A percentile compares a stretch with the other conserved stretches of the same genome.
Conservation (phyloP, 2,329 filamentous ascomycete genomes). For the Diaporthe australafricana region DNA sequence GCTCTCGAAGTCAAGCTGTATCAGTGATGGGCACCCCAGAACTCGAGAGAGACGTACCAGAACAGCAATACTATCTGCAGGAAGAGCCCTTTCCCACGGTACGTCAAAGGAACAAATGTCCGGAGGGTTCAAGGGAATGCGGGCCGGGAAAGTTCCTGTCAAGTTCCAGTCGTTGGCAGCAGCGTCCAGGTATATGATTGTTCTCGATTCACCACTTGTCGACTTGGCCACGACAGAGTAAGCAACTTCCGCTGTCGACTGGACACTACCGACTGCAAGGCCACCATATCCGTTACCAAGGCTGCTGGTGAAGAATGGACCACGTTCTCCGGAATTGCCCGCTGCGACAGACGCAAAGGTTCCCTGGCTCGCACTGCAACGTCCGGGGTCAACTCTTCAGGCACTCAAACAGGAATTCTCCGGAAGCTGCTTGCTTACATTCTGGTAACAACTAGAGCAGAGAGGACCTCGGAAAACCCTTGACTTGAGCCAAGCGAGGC, state of each 20-base stretch:
- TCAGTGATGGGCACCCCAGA: no score
- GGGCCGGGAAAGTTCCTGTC: background rate
- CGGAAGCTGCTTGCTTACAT: background rate
- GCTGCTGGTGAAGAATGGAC: slow-evolving; percentile 13
- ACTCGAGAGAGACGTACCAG: no score
- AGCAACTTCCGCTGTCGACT: slow-evolving; percentile 5
- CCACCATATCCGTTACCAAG: slow-evolving; percentile 10
- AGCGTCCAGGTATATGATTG: background rate
- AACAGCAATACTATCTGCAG: background rate
- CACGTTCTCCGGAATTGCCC: background rate
- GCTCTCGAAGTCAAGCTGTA: no score
- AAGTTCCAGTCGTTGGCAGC: slow-evolving; percentile 7
- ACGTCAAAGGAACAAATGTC: background rate
- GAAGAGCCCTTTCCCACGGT: background rate
- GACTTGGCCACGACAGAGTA: slow-evolving; percentile 10
- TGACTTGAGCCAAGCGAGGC: slow-evolving; percentile 1
- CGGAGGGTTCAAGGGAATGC: background rate
- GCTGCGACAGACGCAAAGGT: background rate
- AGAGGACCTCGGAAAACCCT: slow-evolving; percentile 5
- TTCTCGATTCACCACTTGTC: slow-evolving; percentile 10
- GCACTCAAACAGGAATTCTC: no score
- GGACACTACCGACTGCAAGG: slow-evolving; percentile 17
- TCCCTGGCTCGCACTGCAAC: background rate
- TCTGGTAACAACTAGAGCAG: background rate
- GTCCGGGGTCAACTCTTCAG: background rate